A percentile compares a stretch with the other conserved stretches of the same genome.
These are phyloP conservation scores for Yamadazyma aaseri DNA, from an alignment of 1,139 yeast species.

Conservation along the genomic window DNA sequence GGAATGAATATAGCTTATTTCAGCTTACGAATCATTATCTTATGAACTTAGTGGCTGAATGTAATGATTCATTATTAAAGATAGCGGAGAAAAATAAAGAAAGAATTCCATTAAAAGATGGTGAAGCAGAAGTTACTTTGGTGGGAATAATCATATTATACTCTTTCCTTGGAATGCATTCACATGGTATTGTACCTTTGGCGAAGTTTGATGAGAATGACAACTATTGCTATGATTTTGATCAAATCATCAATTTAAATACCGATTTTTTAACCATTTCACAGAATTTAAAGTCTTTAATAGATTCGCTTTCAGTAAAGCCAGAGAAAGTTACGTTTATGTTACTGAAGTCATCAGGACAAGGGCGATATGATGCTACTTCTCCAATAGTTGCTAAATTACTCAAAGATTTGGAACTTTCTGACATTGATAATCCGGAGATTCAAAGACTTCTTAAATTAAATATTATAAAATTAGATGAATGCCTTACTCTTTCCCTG, in stretches of 20 bases:
- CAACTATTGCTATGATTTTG: conserved; percentile 16
- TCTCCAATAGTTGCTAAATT: conserved; percentile 1
- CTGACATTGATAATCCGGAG: not conserved
- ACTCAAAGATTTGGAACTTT: conserved; percentile 1
- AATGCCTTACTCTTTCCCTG: not conserved
- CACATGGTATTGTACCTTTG: conserved; percentile 29
- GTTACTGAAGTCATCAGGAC: no score
- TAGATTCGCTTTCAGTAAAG: not conserved
- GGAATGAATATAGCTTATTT: conserved; percentile 7
- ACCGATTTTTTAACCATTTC: conserved; percentile 12
- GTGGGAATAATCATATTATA: conserved; percentile 18
- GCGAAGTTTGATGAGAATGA: conserved; percentile 20
- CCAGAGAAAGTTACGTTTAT: not conserved
- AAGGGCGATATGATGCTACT: no score
- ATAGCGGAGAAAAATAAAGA: no score
- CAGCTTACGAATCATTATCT: conserved; percentile 26
- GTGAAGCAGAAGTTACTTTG: not conserved
- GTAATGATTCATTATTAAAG: no score
- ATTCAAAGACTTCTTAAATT: not conserved
- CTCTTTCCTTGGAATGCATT: conserved; percentile 31
- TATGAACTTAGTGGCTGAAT: conserved; percentile 16
- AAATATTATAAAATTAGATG: conserved; percentile 1
- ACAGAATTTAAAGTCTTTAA: not conserved
- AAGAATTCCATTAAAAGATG: no score
- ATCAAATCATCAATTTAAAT: conserved; percentile 8